Conservation (phyloP, 2,329 filamentous ascomycete genomes). For the Aureobasidium sp. region DNA sequence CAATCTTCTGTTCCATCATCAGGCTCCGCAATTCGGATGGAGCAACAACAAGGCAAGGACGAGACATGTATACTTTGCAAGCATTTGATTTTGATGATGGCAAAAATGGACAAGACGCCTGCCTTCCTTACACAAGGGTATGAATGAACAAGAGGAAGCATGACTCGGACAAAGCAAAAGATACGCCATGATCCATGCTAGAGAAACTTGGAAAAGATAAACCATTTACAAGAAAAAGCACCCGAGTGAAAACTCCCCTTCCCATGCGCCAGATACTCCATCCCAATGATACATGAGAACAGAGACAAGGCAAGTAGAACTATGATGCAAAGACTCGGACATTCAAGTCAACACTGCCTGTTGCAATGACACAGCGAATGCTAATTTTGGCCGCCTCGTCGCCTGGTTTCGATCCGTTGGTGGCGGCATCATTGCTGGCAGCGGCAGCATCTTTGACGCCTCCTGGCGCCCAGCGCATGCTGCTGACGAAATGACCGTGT, state of each 20-base stretch:
- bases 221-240: neutral
- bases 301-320: neutral
- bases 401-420: slow-evolving; percentile 24
- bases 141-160: neutral
- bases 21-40: no score
- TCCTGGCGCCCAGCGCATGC: slow-evolving; percentile 79
- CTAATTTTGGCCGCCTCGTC: slow-evolving; percentile 48
- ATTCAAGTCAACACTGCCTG: slow-evolving; percentile 75
- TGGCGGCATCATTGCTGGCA: slow-evolving; percentile 29
- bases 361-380: slow-evolving; percentile 80
- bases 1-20: no score
- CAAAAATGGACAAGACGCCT: neutral
- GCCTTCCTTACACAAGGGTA: neutral
- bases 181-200: slow-evolving; percentile 7
- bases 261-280: neutral
- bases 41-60: no score
- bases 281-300: neutral
- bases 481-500: slow-evolving; percentile 79
- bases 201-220: neutral
- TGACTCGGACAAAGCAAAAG: neutral
- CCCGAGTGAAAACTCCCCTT: neutral
- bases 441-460: slow-evolving; percentile 53
- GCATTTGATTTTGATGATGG: neutral
- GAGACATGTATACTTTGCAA: neutral
- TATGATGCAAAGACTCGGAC: slow-evolving; percentile 68